Evolutionary conservation across 164 flowering plant species (phyloP).

Genomic region (Stephania japonica): DNA sequence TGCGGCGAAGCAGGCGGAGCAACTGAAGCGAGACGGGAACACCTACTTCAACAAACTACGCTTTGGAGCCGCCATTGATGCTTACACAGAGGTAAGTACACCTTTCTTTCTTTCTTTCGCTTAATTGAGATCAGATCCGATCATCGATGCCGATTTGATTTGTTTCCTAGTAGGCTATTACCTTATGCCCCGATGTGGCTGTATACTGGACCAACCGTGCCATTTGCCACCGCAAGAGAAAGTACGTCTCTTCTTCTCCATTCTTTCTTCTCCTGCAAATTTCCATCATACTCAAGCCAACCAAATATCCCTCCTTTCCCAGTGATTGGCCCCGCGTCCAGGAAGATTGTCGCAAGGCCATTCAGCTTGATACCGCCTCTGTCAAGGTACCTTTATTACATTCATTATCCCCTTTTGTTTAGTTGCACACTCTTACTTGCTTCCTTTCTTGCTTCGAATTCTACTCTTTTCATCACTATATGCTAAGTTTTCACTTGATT

Average conservation of each 20-base stretch:
- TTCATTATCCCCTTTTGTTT: no score
- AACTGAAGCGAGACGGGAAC: conserved; percentile 54
- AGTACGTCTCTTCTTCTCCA: conserved; percentile 29
- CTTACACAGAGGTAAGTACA: conserved; percentile 67
- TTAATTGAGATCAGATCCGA: neutral
- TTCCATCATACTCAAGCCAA: neutral
- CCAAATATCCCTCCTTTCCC: neutral
- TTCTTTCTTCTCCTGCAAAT: neutral
- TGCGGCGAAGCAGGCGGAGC: conserved; percentile 61
- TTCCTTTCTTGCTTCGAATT: neutral
- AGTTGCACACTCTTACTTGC: no score
- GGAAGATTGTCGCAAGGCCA: conserved; percentile 71
- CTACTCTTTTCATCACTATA: neutral
- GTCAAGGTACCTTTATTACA: conserved; percentile 44
- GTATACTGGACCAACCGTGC: conserved; percentile 95
- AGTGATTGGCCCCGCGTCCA: conserved; percentile 76
- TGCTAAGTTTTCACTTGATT: no score
- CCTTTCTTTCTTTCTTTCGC: neutral
- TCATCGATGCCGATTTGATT: neutral
- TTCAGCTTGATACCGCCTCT: conserved; percentile 61
- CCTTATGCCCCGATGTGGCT: conserved; percentile 75
- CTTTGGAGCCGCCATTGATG: conserved; percentile 87
- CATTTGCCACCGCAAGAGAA: conserved; percentile 67
- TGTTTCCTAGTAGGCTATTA: conserved; percentile 58
- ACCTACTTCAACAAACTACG: conserved; percentile 48